Percentiles rank a stretch among this genome's conserved stretches.
Conservation (phyloP, 495 filamentous ascomycete species). For the Cairneyella variabilis region DNA sequence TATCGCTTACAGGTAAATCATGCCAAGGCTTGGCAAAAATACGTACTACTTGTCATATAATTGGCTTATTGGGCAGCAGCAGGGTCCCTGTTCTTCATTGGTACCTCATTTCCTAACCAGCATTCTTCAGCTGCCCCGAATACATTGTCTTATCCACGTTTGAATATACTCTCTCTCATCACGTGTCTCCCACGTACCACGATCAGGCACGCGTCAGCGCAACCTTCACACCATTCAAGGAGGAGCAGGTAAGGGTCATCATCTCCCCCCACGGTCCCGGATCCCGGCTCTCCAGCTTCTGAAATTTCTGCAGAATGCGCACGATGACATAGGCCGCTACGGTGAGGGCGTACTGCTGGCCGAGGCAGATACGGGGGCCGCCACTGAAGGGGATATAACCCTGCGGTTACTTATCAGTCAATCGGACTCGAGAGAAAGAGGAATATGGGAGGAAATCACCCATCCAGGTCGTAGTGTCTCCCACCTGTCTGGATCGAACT, state of each 20-base stretch:
- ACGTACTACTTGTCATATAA: too few species aligned
- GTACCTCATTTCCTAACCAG: too few species aligned
- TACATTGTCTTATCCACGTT: too few species aligned
- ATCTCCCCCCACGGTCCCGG: neutral
- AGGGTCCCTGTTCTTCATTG: too few species aligned
- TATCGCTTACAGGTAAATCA: too few species aligned
- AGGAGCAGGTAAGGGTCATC: neutral
- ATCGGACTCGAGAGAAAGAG: neutral
- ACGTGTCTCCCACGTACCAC: too few species aligned
- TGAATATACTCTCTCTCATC: too few species aligned
- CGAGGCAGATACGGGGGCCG: slow-evolving; percentile 74
- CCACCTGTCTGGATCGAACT: slow-evolving; percentile 57
- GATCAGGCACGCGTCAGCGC: too few species aligned
- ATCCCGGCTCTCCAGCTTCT: slow-evolving; percentile 18
- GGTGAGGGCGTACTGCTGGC: slow-evolving; percentile 75
- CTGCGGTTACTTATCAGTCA: neutral
- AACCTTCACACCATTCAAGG: neutral
- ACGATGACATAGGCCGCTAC: slow-evolving; percentile 71
- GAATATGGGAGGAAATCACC: neutral
- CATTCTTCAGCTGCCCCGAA: too few species aligned
- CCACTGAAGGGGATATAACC: slow-evolving; percentile 52
- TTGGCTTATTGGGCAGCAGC: too few species aligned
- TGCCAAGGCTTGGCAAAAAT: too few species aligned
- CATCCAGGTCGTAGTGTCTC: slow-evolving; percentile 5
- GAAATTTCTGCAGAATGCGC: slow-evolving; percentile 64